phyloP scores from a whole-genome alignment of 2,329 filamentous ascomycete species.

The Gaeumannomyces tritici region DNA sequence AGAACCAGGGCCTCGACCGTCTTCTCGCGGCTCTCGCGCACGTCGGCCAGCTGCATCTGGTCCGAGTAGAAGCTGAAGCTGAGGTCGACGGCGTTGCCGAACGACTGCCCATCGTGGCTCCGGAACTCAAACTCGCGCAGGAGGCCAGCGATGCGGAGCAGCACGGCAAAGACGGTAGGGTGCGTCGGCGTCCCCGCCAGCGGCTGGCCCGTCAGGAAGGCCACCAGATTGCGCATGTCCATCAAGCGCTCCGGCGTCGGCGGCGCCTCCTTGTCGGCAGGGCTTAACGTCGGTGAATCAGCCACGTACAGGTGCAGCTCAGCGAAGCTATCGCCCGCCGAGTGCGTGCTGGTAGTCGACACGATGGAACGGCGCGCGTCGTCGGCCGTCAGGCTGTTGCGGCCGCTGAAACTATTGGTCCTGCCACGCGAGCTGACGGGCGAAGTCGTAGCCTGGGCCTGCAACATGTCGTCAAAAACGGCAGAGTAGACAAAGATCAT shows the following conservation, averaged over 20 bases:
- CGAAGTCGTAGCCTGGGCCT: slow-evolving; percentile 27
- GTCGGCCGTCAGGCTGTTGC: slow-evolving; percentile 35
- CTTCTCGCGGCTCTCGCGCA: slow-evolving; percentile 74
- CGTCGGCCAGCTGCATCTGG: slow-evolving; percentile 67
- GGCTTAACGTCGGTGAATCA: slow-evolving; percentile 24
- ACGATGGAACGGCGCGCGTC: slow-evolving; percentile 33
- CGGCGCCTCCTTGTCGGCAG: slow-evolving; percentile 13
- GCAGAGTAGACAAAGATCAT: slow-evolving; percentile 44
- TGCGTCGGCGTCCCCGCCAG: slow-evolving; percentile 47
- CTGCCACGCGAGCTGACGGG: slow-evolving; percentile 22
- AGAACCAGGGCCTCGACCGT: slow-evolving; percentile 84
- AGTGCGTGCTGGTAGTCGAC: slow-evolving; percentile 26
- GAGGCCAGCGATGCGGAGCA: slow-evolving; percentile 43
- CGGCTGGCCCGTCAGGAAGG: slow-evolving; percentile 53
- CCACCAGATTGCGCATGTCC: slow-evolving; percentile 55
- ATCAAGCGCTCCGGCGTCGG: slow-evolving; percentile 42
- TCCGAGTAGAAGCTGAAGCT: slow-evolving; percentile 70
- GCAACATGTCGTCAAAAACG: slow-evolving; percentile 43
- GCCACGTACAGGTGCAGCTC: slow-evolving; percentile 47
- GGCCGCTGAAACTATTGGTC: slow-evolving; percentile 35
- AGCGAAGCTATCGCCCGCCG: slow-evolving; percentile 23
- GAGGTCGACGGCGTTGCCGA: slow-evolving; percentile 49
- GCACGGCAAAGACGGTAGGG: slow-evolving; percentile 42
- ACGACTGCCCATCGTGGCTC: slow-evolving; percentile 45
- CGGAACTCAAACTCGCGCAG: slow-evolving; percentile 49